A percentile compares a stretch with the other conserved stretches of the same genome.
Conservation (phyloP, 1,284 basidiomycete genomes). For the Moesziomyces sp. region DNA sequence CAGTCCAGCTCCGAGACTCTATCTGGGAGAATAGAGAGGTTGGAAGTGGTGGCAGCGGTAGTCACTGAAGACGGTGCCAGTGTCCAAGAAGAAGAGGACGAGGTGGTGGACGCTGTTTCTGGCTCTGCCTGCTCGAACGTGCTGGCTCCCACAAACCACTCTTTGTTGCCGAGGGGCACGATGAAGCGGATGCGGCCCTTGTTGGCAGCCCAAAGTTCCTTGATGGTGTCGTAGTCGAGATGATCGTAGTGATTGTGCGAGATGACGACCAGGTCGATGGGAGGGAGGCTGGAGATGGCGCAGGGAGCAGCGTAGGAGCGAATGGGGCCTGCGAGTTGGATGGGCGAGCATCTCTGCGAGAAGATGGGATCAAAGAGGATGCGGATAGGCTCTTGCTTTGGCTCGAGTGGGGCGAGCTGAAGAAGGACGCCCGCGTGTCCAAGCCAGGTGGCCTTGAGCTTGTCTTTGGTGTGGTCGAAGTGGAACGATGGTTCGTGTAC, state of each 20-base stretch:
- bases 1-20: conserved; percentile 61
- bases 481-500: conserved; percentile 40
- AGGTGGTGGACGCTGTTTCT: conserved; percentile 5
- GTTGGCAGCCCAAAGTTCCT: conserved; percentile 51
- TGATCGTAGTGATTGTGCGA: conserved; percentile 67
- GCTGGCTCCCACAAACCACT: conserved; percentile 48
- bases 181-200: conserved; percentile 50
- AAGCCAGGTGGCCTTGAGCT: conserved; percentile 59
- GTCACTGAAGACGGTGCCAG: conserved; percentile 13
- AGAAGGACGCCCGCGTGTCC: conserved; percentile 63
- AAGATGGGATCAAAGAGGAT: conserved; percentile 66
- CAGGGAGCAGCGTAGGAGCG: conserved; percentile 58
- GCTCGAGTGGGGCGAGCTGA: conserved; percentile 44
- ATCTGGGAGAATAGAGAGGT: conserved; percentile 43
- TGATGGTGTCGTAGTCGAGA: conserved; percentile 59
- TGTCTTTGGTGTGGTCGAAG: conserved; percentile 8
- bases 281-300: conserved; percentile 50
- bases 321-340: conserved; percentile 56
- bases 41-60: conserved; percentile 23
- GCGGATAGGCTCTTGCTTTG: conserved; percentile 22
- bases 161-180: conserved; percentile 62
- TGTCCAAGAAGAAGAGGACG: conserved; percentile 14
- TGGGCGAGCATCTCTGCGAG: conserved; percentile 62
- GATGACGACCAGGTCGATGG: conserved; percentile 61
- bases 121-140: background rate